Conservation (phyloP, 1,284 basidiomycete genomes). For the Ustilago nuda region DNA sequence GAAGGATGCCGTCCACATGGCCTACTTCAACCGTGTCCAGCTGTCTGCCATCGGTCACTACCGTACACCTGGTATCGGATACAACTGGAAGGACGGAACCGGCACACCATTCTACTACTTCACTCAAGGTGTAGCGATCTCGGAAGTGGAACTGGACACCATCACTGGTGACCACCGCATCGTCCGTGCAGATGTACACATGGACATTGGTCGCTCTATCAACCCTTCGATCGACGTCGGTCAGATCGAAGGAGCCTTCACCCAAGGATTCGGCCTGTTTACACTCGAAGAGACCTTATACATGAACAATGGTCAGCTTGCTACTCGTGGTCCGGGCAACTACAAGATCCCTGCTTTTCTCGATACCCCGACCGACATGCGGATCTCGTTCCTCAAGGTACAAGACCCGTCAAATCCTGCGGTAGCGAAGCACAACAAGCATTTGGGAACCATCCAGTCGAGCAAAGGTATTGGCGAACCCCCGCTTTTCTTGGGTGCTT, state of each 20-base stretch:
- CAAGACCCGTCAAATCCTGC: slow-evolving; percentile 44
- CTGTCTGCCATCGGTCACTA: slow-evolving; percentile 69
- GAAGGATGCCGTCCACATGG: slow-evolving; percentile 62
- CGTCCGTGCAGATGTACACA: slow-evolving; percentile 62
- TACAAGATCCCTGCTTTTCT: slow-evolving; percentile 69
- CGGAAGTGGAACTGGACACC: slow-evolving; percentile 69
- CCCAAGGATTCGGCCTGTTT: slow-evolving; percentile 62
- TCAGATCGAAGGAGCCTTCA: slow-evolving; percentile 68
- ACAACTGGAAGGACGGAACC: slow-evolving; percentile 64
- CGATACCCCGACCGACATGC: slow-evolving; percentile 68
- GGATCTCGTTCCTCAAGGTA: slow-evolving; percentile 66
- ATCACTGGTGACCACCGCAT: slow-evolving; percentile 68
- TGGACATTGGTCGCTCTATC: slow-evolving; percentile 69
- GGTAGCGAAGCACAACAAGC: slow-evolving; percentile 30
- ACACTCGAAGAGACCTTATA: slow-evolving; percentile 69
- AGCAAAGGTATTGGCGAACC: slow-evolving; percentile 65
- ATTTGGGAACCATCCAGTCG: slow-evolving; percentile 65
- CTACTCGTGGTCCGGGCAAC: slow-evolving; percentile 67
- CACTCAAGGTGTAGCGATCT: slow-evolving; percentile 64
- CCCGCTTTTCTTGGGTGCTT: slow-evolving; percentile 68
- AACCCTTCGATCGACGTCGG: slow-evolving; percentile 70
- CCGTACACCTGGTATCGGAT: slow-evolving; percentile 68
- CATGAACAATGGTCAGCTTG: slow-evolving; percentile 66
- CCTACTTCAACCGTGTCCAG: slow-evolving; percentile 68
- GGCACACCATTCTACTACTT: slow-evolving; percentile 66